phyloP scores from a whole-genome alignment of 352 stramenopile species.

The Phytophthora colocasiae region DNA sequence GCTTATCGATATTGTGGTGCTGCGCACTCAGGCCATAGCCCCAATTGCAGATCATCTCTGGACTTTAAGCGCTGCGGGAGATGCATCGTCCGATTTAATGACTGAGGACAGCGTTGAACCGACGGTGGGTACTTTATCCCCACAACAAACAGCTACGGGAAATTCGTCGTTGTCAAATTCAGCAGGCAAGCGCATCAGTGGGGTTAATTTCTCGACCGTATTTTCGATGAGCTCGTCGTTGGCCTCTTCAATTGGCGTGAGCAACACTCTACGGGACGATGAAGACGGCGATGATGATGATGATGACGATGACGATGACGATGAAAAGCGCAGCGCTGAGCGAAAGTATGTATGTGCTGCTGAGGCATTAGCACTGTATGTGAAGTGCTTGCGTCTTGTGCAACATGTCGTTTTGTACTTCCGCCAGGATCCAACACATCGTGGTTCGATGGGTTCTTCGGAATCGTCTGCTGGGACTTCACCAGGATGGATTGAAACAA shows the following conservation, averaged over 20 bases:
- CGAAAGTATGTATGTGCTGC: slow-evolving; percentile 68
- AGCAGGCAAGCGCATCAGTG: slow-evolving; percentile 28
- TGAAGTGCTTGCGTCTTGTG: slow-evolving; percentile 74
- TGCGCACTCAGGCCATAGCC: slow-evolving; percentile 70
- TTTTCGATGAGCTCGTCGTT: slow-evolving; percentile 67
- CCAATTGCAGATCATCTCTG: slow-evolving; percentile 72
- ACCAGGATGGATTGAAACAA: slow-evolving; percentile 49
- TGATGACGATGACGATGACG: slow-evolving; percentile 40
- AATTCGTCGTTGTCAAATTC: slow-evolving; percentile 31
- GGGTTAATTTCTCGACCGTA: slow-evolving; percentile 57
- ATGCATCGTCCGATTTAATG: background rate
- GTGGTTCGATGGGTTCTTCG: slow-evolving; percentile 31
- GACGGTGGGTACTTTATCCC: slow-evolving; percentile 21
- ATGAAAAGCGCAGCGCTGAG: slow-evolving; percentile 40
- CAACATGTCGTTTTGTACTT: slow-evolving; percentile 69
- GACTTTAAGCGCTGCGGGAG: slow-evolving; percentile 47
- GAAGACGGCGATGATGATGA: slow-evolving; percentile 39
- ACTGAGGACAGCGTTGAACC: slow-evolving; percentile 10
- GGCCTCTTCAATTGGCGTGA: slow-evolving; percentile 45
- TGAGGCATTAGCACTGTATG: slow-evolving; percentile 69
- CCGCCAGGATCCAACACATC: slow-evolving; percentile 51
- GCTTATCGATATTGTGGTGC: slow-evolving; percentile 67
- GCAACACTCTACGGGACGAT: slow-evolving; percentile 37
- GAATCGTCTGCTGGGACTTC: slow-evolving; percentile 12
- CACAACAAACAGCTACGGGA: slow-evolving; percentile 18